A percentile compares a stretch with the other conserved stretches of the same genome.
These are phyloP conservation scores for Trichoderma gamsii DNA, from an alignment of 495 filamentous ascomycete genomes.

Conservation along the genomic window DNA sequence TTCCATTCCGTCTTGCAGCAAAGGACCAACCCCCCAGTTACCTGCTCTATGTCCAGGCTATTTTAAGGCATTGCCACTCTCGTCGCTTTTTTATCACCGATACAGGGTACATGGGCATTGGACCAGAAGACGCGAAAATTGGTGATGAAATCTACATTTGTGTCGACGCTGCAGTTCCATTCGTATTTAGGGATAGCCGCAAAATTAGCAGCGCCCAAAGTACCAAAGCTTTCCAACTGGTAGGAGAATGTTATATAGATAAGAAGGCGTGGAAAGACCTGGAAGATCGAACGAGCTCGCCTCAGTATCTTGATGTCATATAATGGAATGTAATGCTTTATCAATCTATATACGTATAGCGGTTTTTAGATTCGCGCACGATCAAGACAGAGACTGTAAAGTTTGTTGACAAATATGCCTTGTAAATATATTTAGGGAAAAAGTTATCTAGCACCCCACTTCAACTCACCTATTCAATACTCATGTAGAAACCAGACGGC, in stretches of 20 bases:
- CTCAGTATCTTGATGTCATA: background rate
- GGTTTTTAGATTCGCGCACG: too few species aligned
- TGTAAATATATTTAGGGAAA: too few species aligned
- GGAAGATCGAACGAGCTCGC: background rate
- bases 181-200: background rate
- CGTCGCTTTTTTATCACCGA: background rate
- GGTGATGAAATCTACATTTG: background rate
- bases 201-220: background rate
- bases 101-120: background rate
- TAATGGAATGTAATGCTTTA: conserved; percentile 15
- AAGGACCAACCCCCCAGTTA: background rate
- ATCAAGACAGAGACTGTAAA: too few species aligned
- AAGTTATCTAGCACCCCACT: too few species aligned
- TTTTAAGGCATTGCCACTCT: background rate
- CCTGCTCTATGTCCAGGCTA: background rate
- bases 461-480: too few species aligned
- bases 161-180: background rate
- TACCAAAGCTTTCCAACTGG: background rate
- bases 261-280: background rate
- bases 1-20: background rate
- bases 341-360: conserved; percentile 21
- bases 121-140: background rate
- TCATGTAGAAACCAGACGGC: too few species aligned
- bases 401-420: too few species aligned
- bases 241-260: background rate